Evolutionary conservation across 192 early-diverging fungal genomes (phyloP).

Genomic region (Borealophlyctis nickersoniae): DNA sequence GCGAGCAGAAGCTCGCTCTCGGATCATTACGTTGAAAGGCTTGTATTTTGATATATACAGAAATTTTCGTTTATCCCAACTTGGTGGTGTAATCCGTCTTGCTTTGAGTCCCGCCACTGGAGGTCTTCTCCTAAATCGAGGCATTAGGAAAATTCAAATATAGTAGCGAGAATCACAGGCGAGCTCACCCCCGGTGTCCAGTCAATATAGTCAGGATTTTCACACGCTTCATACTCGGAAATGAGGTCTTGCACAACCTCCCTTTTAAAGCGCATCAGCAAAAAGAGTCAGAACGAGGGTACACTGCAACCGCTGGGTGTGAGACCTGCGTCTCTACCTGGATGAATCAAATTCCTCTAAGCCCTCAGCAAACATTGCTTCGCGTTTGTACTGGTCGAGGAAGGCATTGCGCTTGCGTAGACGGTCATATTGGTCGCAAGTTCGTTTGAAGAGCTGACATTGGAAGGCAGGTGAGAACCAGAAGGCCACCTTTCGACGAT

Average conservation of each 20-base stretch:
- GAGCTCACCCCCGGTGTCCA: slow-evolving; percentile 20
- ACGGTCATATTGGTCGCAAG: slow-evolving; percentile 88
- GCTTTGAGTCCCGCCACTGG: too few relatives aligned
- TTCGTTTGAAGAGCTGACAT: slow-evolving; percentile 80
- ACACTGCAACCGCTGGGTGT: neutral
- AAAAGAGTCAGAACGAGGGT: neutral
- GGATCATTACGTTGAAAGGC: too few relatives aligned
- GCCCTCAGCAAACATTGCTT: slow-evolving; percentile 66
- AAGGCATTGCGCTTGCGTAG: slow-evolving; percentile 94
- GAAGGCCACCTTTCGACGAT: too few relatives aligned
- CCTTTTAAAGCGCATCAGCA: too few relatives aligned
- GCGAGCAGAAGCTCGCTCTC: too few relatives aligned
- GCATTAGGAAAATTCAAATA: too few relatives aligned
- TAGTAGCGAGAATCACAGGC: too few relatives aligned
- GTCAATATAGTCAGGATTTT: slow-evolving; percentile 77
- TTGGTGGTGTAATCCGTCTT: too few relatives aligned
- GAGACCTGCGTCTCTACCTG: slow-evolving; percentile 34
- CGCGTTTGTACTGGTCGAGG: slow-evolving; percentile 88
- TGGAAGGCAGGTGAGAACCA: neutral
- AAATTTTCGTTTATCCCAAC: too few relatives aligned
- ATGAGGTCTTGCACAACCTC: slow-evolving; percentile 90
- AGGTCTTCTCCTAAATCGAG: too few relatives aligned
- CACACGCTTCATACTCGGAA: slow-evolving; percentile 91
- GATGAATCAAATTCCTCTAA: slow-evolving; percentile 93
- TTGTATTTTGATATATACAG: too few relatives aligned